Base-by-base conservation (phyloP, 352 stramenopile genomes). In the Pythium phragmitis region DNA sequence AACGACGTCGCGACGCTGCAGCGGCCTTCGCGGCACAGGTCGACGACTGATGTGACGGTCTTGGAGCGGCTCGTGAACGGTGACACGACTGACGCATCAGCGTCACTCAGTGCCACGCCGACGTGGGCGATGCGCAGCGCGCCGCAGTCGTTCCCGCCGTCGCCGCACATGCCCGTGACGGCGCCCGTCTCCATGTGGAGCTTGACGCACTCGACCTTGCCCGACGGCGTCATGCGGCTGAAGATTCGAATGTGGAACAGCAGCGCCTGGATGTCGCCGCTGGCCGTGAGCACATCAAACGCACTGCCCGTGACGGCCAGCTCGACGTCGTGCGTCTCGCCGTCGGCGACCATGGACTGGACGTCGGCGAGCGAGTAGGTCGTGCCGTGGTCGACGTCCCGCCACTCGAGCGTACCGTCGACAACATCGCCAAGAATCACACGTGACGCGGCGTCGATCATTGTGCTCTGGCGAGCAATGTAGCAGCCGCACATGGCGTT, bases 141-240 rank as follows among this genome's bases (percentile, higher is more conserved):
- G 58, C 92, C 92, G 63, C 89, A 97, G 61, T 98, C 92, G 65
- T 98, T 98, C 13, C 89, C 89, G 43, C 87, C 87, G 50, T 95
- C 87, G 46, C 87, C 87, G 37, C 85, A 93, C 87, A 95, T 95
- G 8, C 80, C 83, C 9, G 80, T 91, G 8, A 95, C 82, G 2
- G 76, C 78, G 34, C 85, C 85, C 2, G 72, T 70, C 8, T 56
- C 65, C 68, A 91, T 91, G 43, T 63, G 41, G 41, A 68, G 54
- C 19, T 85, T 74, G 7, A 89, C 67, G 42, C 85, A 92, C n/a
- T 88, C 79, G 2, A 87, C 74, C 48, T 95, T 95, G 8, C 73
- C 81, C 26, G 70, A 65, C 7, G 85, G 86, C 0, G 82, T 91
- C 81, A 91, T 92, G 57, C 85, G 86, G 55, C 78, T 89, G 67